Conservation (phyloP, 2,329 filamentous ascomycete species). For the Penicillium concentricum region DNA sequence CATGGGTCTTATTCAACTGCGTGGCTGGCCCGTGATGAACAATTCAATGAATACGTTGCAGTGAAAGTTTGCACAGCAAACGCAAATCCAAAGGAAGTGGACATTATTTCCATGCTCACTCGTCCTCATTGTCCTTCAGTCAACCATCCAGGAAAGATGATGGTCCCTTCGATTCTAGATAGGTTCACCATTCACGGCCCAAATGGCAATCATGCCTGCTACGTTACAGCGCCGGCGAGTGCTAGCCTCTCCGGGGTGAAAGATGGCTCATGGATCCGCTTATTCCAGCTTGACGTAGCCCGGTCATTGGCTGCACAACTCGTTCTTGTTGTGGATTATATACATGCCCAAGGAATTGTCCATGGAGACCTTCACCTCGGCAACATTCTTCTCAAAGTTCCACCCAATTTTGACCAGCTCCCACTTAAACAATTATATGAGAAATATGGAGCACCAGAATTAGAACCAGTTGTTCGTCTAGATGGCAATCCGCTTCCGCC, state of each 20-base stretch:
- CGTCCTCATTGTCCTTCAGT: not conserved
- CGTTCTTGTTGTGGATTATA: slow-evolving; percentile 33
- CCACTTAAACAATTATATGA: slow-evolving; percentile 22
- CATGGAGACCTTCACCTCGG: slow-evolving; percentile 29
- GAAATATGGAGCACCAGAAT: slow-evolving; percentile 20
- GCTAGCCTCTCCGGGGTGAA: slow-evolving; percentile 20
- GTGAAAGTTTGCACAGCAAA: not conserved
- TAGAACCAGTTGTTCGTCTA: slow-evolving; percentile 18
- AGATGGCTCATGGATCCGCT: slow-evolving; percentile 19
- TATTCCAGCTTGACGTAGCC: slow-evolving; percentile 27
- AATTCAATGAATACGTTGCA: slow-evolving; percentile 12
- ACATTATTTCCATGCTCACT: slow-evolving; percentile 23
- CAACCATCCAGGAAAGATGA: not conserved
- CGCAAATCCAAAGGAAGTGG: not conserved
- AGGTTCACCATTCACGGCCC: not conserved
- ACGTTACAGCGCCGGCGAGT: slow-evolving; percentile 18
- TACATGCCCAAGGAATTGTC: slow-evolving; percentile 28
- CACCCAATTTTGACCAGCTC: slow-evolving; percentile 18
- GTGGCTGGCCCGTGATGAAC: slow-evolving; percentile 28
- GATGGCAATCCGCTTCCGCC: slow-evolving; percentile 22
- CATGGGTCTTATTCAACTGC: slow-evolving; percentile 38
- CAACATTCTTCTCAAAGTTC: slow-evolving; percentile 27
- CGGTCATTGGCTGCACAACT: slow-evolving; percentile 28
- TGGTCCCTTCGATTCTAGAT: not conserved
- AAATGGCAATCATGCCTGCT: slow-evolving; percentile 25